These are phyloP conservation scores for Boletus insuetus DNA, from an alignment of 768 basidiomycete species.

Conservation along the genomic window DNA sequence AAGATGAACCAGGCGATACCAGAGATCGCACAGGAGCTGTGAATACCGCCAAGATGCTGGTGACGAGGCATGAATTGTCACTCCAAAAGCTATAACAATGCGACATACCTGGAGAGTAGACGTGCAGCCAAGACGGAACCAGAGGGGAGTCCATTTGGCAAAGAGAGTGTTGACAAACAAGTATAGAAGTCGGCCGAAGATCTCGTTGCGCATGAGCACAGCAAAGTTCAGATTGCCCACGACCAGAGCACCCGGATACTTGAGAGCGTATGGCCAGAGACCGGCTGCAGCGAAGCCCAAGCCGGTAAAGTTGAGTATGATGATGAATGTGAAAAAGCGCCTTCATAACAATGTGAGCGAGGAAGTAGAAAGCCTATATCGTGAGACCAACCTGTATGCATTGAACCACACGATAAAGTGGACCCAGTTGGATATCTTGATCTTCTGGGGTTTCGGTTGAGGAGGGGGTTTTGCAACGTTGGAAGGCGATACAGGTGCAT, in stretches of 20 bases:
- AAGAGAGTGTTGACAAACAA: slow-evolving; percentile 68
- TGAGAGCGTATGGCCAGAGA: slow-evolving; percentile 64
- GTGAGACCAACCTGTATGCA: slow-evolving; percentile 57
- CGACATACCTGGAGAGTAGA: slow-evolving; percentile 60
- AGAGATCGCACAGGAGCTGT: slow-evolving; percentile 71
- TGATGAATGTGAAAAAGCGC: slow-evolving; percentile 68
- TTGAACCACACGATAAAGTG: slow-evolving; percentile 74
- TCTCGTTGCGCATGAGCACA: slow-evolving; percentile 77
- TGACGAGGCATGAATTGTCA: slow-evolving; percentile 7
- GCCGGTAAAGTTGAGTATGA: slow-evolving; percentile 58
- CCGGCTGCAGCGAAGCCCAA: slow-evolving; percentile 59
- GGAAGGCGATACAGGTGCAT: slow-evolving; percentile 35
- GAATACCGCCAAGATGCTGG: slow-evolving; percentile 77
- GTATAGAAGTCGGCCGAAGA: slow-evolving; percentile 78
- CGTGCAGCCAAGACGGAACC: slow-evolving; percentile 69
- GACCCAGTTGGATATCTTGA: slow-evolving; percentile 58
- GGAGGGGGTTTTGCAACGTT: slow-evolving; percentile 35
- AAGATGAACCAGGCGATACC: slow-evolving; percentile 69
- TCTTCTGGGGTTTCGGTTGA: slow-evolving; percentile 44
- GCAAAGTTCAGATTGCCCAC: slow-evolving; percentile 71
- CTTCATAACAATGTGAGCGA: slow-evolving; percentile 34
- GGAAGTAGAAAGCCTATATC: background rate
- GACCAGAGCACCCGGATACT: slow-evolving; percentile 68
- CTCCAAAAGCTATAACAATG: background rate
- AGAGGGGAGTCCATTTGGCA: slow-evolving; percentile 80